Evolutionary conservation across 257 asterid genomes (phyloP).

Genomic region (Rehmannia glutinosa): DNA sequence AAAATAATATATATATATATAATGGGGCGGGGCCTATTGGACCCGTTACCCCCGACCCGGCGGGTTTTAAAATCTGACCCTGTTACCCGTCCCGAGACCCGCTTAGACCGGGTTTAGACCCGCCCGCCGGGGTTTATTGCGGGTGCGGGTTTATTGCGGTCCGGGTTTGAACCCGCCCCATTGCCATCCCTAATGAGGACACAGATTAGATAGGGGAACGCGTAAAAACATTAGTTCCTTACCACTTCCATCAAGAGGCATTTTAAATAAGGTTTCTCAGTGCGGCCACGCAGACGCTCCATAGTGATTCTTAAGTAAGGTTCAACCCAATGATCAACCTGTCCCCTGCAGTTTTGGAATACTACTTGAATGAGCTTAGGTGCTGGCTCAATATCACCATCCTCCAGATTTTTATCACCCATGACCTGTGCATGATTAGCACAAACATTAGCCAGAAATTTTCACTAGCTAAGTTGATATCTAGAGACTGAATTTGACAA

Average conservation of each 20-base stretch:
- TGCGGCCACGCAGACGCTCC: conserved; percentile 80
- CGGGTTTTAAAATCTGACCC: no score
- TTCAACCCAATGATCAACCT: conserved; percentile 97
- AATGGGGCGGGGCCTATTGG: no score
- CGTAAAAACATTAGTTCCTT: conserved; percentile 11
- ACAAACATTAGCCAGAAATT: conserved; percentile 12
- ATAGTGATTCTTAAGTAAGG: conserved; percentile 72
- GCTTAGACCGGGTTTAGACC: no score
- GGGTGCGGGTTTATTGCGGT: no score
- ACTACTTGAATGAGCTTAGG: conserved; percentile 96
- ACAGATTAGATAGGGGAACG: not conserved
- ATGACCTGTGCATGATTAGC: conserved; percentile 52
- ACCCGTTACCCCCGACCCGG: no score
- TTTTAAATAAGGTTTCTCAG: conserved; percentile 70
- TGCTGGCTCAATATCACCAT: conserved; percentile 94
- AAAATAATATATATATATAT: no score
- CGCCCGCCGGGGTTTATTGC: no score
- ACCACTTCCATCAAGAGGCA: conserved; percentile 96
- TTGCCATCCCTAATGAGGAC: no score
- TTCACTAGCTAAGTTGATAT: not conserved
- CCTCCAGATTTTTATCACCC: conserved; percentile 89
- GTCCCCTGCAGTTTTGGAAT: conserved; percentile 91
- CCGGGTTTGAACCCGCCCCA: no score
- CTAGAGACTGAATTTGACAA: not conserved
- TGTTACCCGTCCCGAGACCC: no score